These are phyloP conservation scores for Ustilago esculenta DNA, from an alignment of 1,284 basidiomycete genomes.

Conservation along the genomic window DNA sequence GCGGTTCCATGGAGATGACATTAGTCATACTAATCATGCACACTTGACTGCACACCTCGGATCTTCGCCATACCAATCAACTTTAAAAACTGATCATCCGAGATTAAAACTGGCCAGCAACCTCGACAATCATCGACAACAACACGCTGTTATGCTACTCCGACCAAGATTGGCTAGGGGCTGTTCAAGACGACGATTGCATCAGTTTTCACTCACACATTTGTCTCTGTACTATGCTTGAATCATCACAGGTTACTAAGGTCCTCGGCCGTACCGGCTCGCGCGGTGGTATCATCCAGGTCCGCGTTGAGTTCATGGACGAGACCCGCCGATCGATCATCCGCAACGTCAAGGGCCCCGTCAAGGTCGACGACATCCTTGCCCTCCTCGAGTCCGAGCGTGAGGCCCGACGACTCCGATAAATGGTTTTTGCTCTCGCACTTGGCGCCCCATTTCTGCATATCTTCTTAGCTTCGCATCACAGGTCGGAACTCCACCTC, in stretches of 20 bases:
- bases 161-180: no score
- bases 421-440: no score
- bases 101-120: no score
- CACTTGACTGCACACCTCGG: no score
- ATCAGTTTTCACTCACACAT: constrained; percentile 20
- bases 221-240: background rate
- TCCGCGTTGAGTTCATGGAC: constrained; percentile 99
- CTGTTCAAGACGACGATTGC: no score
- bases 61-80: no score
- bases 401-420: constrained; percentile 81
- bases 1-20: no score
- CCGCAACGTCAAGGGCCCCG: constrained; percentile 99
- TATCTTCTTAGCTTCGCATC: background rate
- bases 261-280: constrained; percentile 98
- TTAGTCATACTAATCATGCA: no score
- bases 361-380: constrained; percentile 94
- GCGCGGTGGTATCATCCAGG: constrained; percentile 99
- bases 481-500: constrained; percentile 46
- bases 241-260: constrained; percentile 72
- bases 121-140: no score
- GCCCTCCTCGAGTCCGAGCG: constrained; percentile 98
- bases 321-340: constrained; percentile 95
- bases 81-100: no score
- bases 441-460: no score
- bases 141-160: constrained; percentile 4